These are phyloP conservation scores for Cadophora sp. DNA, from an alignment of 2,329 filamentous ascomycete species.

Conservation along the genomic window DNA sequence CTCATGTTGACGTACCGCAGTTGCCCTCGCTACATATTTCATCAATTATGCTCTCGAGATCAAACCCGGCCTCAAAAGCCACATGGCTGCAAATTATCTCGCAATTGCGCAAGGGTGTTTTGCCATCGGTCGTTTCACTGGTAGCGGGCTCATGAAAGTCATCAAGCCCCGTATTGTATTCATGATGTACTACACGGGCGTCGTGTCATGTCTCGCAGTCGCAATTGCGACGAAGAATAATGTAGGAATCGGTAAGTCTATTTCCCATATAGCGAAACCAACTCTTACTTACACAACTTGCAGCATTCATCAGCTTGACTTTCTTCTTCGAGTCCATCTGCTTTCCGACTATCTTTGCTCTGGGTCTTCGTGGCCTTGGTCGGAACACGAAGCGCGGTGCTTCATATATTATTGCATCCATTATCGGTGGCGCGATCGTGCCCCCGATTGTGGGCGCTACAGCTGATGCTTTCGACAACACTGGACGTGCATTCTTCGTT, in stretches of 20 bases:
- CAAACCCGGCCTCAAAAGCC: slow-evolving; percentile 50
- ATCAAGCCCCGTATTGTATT: slow-evolving; percentile 67
- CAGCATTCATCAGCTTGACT: slow-evolving; percentile 71
- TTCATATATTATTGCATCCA: slow-evolving; percentile 73
- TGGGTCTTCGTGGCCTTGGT: slow-evolving; percentile 77
- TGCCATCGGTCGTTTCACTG: slow-evolving; percentile 73
- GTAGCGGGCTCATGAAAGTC: slow-evolving; percentile 63
- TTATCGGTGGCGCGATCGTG: slow-evolving; percentile 76
- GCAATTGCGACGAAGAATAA: slow-evolving; percentile 43
- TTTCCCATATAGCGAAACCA: no score
- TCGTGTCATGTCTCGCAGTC: slow-evolving; percentile 60
- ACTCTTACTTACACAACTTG: no score
- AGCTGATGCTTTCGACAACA: slow-evolving; percentile 19
- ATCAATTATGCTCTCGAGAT: slow-evolving; percentile 58
- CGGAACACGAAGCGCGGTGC: slow-evolving; percentile 81
- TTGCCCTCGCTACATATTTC: slow-evolving; percentile 60
- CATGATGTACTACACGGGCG: slow-evolving; percentile 65
- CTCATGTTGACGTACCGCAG: no score
- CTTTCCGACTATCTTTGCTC: slow-evolving; percentile 83
- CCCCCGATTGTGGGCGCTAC: slow-evolving; percentile 73
- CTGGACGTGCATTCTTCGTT: slow-evolving; percentile 7
- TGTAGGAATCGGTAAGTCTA: slow-evolving; percentile 51
- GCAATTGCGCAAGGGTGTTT: slow-evolving; percentile 69
- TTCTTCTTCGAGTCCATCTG: slow-evolving; percentile 82
- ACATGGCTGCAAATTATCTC: slow-evolving; percentile 67